Evolutionary conservation across 2,329 filamentous ascomycete genomes (phyloP), one percentile per base, ranked within the genome.

Genomic region (Colletotrichum orchidophilum): DNA sequence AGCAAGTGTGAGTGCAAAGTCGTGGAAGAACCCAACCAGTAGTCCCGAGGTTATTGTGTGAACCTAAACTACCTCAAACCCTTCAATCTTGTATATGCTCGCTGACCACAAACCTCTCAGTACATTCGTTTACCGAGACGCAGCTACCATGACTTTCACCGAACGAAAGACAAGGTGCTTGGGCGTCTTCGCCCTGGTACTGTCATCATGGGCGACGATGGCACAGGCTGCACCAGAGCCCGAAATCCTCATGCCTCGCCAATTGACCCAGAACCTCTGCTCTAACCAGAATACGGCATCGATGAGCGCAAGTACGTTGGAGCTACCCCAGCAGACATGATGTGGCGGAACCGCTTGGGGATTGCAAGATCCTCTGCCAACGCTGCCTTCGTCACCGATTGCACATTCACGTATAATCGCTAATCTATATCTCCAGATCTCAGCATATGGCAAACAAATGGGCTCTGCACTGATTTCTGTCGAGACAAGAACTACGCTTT

Each of bases 371-470:
- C n/a, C 6, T 33, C 33, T 0, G 12, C 27, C n/a, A 33, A n/a
- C 24, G 11, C 29, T 18, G 4, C 21, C n/a, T 9, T 26, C 5
- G 12, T 15, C 6, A 5, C 6, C 42, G 18, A 1, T 12, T 49
- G 3, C 15, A 3, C 15, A 18, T 18, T 6, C 7, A 29, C 3
- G n/a, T n/a, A 12, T 9, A 39, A 8, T 58, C n/a, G n/a, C 66
- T 70, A 54, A 72, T 54, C 11, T 24, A 8, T 11, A 8, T 5
- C 15, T 18, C 3, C 71, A 91, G 89, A 89, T 73, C 77, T 79
- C 35, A 87, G 85, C 72, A 87, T 86, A 74, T 92, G 81, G 72
- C 92, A 94, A 78, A 93, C 92, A 24, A 90, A 94, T 75, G 93
- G 93, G 33, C 86, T 90, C 13, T 96, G 93, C 78, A 81, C 84